Evolutionary conservation across 306 rosid species (phyloP).

Genomic region (barrel medic (Medicago truncatula)): MtrunA17r5.0-ANR NC_053048.1:52784501-52785000

Average conservation of each 20-base stretch:
- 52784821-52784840: background rate
- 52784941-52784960: background rate
- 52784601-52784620: background rate
- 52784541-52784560: background rate
- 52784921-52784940: background rate
- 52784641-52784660: background rate
- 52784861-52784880: background rate
- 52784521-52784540: background rate
- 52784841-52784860: background rate
- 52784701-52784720: background rate
- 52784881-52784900: background rate
- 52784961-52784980: background rate
- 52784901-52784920: background rate
- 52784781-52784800: background rate
- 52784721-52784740: background rate
- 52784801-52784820: background rate
- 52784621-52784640: background rate
- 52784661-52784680: background rate
- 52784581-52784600: background rate
- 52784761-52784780: background rate
- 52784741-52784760: background rate
- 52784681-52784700: background rate
- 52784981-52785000: background rate
- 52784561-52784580: background rate
- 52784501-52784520: background rate